Percentiles rank a stretch among this genome's conserved stretches.
Conservation (phyloP, 2,329 filamentous ascomycete genomes). For the Fusarium vanettenii region DNA sequence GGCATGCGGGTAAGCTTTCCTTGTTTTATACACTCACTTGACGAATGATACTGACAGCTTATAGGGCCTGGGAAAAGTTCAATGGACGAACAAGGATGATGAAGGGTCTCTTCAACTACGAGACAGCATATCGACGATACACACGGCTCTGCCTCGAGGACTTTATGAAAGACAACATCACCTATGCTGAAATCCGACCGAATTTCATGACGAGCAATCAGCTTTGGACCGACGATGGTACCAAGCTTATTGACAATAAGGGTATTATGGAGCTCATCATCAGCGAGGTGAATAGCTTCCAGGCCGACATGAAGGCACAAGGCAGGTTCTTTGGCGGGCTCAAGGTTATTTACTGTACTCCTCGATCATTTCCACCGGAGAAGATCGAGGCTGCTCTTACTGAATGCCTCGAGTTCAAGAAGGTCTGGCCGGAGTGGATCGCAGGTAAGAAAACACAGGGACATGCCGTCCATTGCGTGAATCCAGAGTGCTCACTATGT, state of each 20-base stretch:
- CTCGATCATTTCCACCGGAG: conserved; percentile 65
- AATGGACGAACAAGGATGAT: conserved; percentile 77
- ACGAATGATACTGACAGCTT: conserved; percentile 15
- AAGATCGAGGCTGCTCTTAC: conserved; percentile 64
- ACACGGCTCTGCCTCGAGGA: conserved; percentile 69
- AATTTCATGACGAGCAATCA: conserved; percentile 75
- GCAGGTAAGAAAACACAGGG: conserved; percentile 62
- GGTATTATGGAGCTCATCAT: conserved; percentile 72
- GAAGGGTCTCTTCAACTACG: conserved; percentile 78
- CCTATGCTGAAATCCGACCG: conserved; percentile 77
- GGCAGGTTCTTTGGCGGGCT: conserved; percentile 68
- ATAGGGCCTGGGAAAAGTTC: conserved; percentile 71
- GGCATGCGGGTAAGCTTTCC: conserved; percentile 60
- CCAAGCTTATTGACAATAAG: conserved; percentile 61
- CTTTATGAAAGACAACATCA: conserved; percentile 73
- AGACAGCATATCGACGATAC: conserved; percentile 70
- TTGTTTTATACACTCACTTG: neutral
- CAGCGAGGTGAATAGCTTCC: conserved; percentile 63
- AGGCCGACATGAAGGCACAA: conserved; percentile 43
- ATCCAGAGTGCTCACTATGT: neutral
- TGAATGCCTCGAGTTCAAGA: conserved; percentile 72
- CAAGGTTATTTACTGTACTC: conserved; percentile 79
- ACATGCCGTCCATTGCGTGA: neutral
- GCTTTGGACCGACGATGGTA: conserved; percentile 69
- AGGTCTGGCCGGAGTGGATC: conserved; percentile 66